phyloP scores from a whole-genome alignment of 176 grass and related monocot genomes.

The Ananas comosus region DNA sequence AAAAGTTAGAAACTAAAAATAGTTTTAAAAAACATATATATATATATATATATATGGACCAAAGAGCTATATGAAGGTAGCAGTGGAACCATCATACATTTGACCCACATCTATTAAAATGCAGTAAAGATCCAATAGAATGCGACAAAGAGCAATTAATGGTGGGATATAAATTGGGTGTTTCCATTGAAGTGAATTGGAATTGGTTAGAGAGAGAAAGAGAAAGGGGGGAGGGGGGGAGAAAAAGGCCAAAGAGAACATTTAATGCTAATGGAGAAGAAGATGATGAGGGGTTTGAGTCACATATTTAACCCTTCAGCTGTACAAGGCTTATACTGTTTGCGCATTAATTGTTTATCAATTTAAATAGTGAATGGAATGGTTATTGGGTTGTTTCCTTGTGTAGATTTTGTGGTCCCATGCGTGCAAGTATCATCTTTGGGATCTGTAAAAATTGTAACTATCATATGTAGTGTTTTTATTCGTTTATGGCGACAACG shows the following conservation, averaged over 20 bases:
- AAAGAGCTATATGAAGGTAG: neutral
- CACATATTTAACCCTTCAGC: neutral
- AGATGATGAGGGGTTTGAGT: neutral
- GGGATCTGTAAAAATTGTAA: too few relatives aligned
- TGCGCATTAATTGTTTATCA: too few relatives aligned
- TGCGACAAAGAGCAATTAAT: slow-evolving; percentile 31
- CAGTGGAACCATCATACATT: neutral
- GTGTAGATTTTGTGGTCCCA: too few relatives aligned
- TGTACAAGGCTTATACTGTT: neutral
- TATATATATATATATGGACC: neutral
- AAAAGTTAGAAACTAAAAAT: too few relatives aligned
- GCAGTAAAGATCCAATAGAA: slow-evolving; percentile 17
- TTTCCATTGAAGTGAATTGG: neutral
- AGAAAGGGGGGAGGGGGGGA: neutral
- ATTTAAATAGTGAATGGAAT: too few relatives aligned
- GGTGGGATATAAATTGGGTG: slow-evolving; percentile 18
- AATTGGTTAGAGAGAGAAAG: neutral
- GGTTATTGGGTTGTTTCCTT: too few relatives aligned
- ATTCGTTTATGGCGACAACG: too few relatives aligned
- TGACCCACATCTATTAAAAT: neutral
- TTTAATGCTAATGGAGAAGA: neutral
- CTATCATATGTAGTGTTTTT: too few relatives aligned
- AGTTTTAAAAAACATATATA: neutral
- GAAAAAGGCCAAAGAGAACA: neutral
- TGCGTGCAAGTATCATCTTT: too few relatives aligned